Conservation (phyloP, 768 basidiomycete species). For the Rhodosporidiobolus sp. region DNA sequence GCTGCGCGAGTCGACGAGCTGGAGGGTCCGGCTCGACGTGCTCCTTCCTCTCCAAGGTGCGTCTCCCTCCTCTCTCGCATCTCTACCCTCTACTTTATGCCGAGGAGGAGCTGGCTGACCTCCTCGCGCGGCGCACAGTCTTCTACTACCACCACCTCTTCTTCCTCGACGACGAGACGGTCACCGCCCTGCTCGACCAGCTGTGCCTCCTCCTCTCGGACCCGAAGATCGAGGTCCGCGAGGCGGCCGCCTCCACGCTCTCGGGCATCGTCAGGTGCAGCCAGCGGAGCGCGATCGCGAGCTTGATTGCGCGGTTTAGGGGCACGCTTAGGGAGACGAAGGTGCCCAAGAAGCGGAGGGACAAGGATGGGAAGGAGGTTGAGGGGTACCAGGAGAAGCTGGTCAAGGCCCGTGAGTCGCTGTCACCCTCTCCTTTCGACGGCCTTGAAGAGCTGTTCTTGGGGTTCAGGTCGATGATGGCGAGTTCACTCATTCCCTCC, state of each 20-base stretch:
- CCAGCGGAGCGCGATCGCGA: constrained; percentile 50
- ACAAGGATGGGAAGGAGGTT: constrained; percentile 53
- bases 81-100: too few relatives aligned
- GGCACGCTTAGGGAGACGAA: constrained; percentile 66
- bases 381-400: constrained; percentile 66
- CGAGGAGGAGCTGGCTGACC: background rate
- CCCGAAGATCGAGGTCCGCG: constrained; percentile 47
- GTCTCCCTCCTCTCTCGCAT: background rate
- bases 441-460: background rate
- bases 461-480: background rate
- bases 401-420: constrained; percentile 60
- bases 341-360: constrained; percentile 59
- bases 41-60: constrained; percentile 64
- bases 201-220: constrained; percentile 69
- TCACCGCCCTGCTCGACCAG: constrained; percentile 78
- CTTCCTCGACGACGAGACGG: constrained; percentile 69
- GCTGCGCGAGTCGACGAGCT: constrained; percentile 73
- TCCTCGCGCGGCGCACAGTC: constrained; percentile 15
- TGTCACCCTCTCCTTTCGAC: background rate
- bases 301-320: constrained; percentile 68
- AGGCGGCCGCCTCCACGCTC: constrained; percentile 46
- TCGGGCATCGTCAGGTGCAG: constrained; percentile 53
- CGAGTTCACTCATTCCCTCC: too few relatives aligned
- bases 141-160: constrained; percentile 72
- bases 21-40: constrained; percentile 81